Evolutionary conservation across 2,329 filamentous ascomycete species (phyloP).

Genomic region (Aureobasidium sp.): DNA sequence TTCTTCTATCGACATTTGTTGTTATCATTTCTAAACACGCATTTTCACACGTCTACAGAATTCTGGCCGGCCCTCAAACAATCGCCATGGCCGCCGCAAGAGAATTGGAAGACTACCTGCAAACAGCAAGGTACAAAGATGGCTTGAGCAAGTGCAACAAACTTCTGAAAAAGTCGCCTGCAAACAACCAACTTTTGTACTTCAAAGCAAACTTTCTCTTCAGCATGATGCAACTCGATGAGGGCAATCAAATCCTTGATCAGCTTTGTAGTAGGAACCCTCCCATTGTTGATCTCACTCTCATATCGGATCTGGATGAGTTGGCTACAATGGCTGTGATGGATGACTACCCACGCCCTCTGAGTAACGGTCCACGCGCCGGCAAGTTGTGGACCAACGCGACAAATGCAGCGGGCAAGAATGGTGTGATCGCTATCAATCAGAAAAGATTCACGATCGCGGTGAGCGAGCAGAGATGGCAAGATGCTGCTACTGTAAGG

Average conservation of each 20-base stretch:
- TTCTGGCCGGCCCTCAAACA: background rate
- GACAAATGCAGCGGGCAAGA: conserved; percentile 17
- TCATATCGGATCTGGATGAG: conserved; percentile 19
- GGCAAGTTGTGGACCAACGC: conserved; percentile 27
- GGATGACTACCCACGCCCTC: conserved; percentile 21
- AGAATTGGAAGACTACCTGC: conserved; percentile 8
- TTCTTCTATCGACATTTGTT: background rate
- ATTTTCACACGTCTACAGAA: background rate
- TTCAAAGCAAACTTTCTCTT: conserved; percentile 25
- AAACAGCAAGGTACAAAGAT: conserved; percentile 20
- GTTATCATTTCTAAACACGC: background rate
- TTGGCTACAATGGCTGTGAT: conserved; percentile 18
- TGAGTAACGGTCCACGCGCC: conserved; percentile 21
- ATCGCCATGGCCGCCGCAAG: background rate
- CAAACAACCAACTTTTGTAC: conserved; percentile 22
- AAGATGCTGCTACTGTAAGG: conserved; percentile 22
- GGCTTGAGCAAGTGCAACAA: conserved; percentile 27
- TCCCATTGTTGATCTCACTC: conserved; percentile 16
- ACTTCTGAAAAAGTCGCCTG: conserved; percentile 22
- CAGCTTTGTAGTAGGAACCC: conserved; percentile 19
- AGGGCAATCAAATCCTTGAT: conserved; percentile 14
- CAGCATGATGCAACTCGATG: conserved; percentile 16
- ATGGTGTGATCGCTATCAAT: conserved; percentile 15
- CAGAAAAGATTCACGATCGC: conserved; percentile 24
- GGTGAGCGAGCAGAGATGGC: conserved; percentile 22